These are phyloP conservation scores for Solanum lignicaule DNA, from an alignment of 257 asterid species.

Conservation along the genomic window DNA sequence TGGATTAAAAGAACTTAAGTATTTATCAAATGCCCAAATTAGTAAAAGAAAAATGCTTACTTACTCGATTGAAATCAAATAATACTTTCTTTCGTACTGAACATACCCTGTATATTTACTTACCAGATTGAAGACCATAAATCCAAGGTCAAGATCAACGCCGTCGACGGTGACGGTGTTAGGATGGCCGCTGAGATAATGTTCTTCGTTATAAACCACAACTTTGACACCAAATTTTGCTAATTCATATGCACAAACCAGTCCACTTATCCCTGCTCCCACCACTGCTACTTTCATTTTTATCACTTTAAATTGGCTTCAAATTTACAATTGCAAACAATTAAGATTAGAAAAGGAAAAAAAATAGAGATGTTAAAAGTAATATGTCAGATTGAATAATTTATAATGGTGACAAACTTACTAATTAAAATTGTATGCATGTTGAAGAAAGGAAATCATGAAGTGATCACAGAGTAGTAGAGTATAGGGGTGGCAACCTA, in stretches of 20 bases:
- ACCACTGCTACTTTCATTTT: not conserved
- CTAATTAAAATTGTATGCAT: too few species aligned
- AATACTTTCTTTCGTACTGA: too few species aligned
- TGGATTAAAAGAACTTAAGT: too few species aligned
- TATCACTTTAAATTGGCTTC: not conserved
- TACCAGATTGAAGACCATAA: not conserved
- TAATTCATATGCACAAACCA: not conserved
- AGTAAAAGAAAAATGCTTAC: too few species aligned
- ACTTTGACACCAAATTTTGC: not conserved
- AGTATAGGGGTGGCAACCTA: too few species aligned
- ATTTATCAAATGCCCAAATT: too few species aligned
- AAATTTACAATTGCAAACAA: too few species aligned
- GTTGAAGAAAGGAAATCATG: not conserved
- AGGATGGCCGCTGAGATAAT: not conserved
- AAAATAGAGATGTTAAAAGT: not conserved
- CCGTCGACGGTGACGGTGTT: not conserved
- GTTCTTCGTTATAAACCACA: not conserved
- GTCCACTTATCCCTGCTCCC: not conserved
- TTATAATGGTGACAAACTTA: not conserved
- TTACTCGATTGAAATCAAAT: not conserved
- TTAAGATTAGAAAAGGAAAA: too few species aligned
- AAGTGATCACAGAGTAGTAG: not conserved
- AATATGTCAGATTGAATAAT: not conserved
- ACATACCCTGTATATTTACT: not conserved
- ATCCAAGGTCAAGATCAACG: not conserved